A percentile compares a stretch with the other conserved stretches of the same genome.
These are phyloP conservation scores for Mesembryanthemum crystallinum DNA, from an alignment of 148 eudicot species.

Conservation along the genomic window DNA sequence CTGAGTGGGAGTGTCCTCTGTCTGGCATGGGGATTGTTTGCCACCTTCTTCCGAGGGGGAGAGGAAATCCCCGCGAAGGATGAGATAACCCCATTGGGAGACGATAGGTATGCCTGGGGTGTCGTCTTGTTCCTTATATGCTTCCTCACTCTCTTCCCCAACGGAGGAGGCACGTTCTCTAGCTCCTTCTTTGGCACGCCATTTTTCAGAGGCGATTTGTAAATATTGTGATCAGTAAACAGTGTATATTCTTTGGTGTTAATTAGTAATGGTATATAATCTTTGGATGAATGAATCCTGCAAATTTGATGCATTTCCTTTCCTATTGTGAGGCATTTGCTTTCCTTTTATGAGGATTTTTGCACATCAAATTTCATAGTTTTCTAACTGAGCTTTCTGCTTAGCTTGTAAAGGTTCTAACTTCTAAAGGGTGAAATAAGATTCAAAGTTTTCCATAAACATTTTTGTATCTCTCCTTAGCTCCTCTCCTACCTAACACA, in stretches of 20 bases:
- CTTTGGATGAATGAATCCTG: too few species aligned
- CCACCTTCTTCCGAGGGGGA: slow-evolving; percentile 86
- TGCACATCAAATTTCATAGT: too few species aligned
- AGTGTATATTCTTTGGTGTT: slow-evolving; percentile 15
- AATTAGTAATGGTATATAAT: too few species aligned
- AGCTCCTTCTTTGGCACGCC: slow-evolving; percentile 66
- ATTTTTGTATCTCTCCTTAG: too few species aligned
- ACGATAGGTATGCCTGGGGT: slow-evolving; percentile 85
- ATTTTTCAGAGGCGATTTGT: slow-evolving; percentile 66
- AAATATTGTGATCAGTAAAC: slow-evolving; percentile 1
- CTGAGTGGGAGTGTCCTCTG: slow-evolving; percentile 84
- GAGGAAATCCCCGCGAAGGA: slow-evolving; percentile 90
- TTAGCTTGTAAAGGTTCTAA: not conserved
- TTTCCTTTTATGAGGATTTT: too few species aligned
- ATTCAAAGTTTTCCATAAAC: too few species aligned
- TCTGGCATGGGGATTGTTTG: slow-evolving; percentile 87
- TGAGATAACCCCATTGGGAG: slow-evolving; percentile 79
- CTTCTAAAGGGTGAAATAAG: not conserved
- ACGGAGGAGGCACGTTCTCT: slow-evolving; percentile 81
- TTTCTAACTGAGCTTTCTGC: too few species aligned
- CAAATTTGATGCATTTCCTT: too few species aligned
- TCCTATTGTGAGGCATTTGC: too few species aligned
- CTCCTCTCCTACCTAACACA: too few species aligned
- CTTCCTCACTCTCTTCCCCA: slow-evolving; percentile 89
- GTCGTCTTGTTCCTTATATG: slow-evolving; percentile 67